A percentile compares a stretch with the other conserved stretches of the same genome.
Evolutionary conservation across 768 basidiomycete genomes (phyloP).

Genomic region (Trametes punicea): DNA sequence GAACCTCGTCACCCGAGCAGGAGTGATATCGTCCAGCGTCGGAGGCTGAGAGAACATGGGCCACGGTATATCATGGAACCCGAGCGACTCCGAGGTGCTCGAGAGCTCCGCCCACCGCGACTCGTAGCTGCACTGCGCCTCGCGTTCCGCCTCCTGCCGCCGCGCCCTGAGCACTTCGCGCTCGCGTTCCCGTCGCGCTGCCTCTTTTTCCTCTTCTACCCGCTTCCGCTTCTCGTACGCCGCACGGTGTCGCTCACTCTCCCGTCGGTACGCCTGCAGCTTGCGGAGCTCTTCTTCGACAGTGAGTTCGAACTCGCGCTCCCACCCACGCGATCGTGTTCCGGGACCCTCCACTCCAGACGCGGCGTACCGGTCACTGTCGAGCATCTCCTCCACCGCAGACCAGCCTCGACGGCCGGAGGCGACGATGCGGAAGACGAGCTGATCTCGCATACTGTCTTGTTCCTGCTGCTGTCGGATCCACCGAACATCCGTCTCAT

Average conservation of each 20-base stretch:
- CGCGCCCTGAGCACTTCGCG: conserved; percentile 42
- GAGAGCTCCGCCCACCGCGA: conserved; percentile 55
- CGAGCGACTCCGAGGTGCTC: conserved; percentile 41
- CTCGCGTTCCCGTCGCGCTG: conserved; percentile 35
- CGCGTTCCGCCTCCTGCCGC: conserved; percentile 42
- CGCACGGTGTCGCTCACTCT: conserved; percentile 23
- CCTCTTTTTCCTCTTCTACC: conserved; percentile 36
- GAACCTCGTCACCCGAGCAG: conserved; percentile 54
- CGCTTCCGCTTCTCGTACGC: conserved; percentile 40
- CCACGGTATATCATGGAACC: conserved; percentile 72
- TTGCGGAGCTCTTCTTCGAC: conserved; percentile 26
- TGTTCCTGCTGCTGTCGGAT: conserved; percentile 53
- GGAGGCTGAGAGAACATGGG: conserved; percentile 48
- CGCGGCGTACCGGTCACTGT: conserved; percentile 27
- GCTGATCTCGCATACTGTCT: conserved; percentile 26
- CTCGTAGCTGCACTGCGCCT: conserved; percentile 67
- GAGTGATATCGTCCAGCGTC: conserved; percentile 47
- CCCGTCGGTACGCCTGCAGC: conserved; percentile 21
- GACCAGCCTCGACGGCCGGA: conserved; percentile 6
- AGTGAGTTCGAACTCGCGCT: conserved; percentile 20
- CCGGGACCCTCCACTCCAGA: conserved; percentile 42
- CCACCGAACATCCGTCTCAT: conserved; percentile 61
- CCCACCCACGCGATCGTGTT: conserved; percentile 5
- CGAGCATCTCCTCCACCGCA: conserved; percentile 42
- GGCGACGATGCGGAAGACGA: conserved; percentile 23